phyloP scores from a whole-genome alignment of 1,139 yeast species.

The Kodamaea suecica region DNA sequence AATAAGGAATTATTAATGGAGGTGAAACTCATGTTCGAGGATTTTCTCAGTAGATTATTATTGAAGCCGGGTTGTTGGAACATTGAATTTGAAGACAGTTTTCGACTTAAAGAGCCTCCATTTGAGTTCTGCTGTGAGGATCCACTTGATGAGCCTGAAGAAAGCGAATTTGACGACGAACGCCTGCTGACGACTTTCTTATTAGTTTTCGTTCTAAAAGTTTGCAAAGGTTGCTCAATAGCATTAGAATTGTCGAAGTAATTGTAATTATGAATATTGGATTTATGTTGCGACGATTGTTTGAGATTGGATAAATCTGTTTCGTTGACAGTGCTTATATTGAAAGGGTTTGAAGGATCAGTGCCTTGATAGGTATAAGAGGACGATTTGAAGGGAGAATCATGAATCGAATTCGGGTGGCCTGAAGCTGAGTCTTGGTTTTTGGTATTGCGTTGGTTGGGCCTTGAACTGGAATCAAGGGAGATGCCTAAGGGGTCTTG shows the following conservation, averaged over 20 bases:
- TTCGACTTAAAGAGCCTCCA: constrained; percentile 4
- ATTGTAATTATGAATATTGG: too few species aligned
- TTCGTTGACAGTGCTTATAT: constrained; percentile 9
- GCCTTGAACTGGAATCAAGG: constrained; percentile 15
- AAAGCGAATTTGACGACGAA: constrained; percentile 16
- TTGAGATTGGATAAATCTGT: too few species aligned
- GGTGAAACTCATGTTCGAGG: constrained; percentile 24
- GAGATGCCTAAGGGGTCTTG: too few species aligned
- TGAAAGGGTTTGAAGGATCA: constrained; percentile 20
- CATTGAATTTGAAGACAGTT: constrained; percentile 6
- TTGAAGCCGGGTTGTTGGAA: constrained; percentile 6
- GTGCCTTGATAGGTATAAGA: background rate
- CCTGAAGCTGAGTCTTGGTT: too few species aligned
- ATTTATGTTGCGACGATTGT: too few species aligned
- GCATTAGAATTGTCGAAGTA: too few species aligned
- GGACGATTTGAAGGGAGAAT: too few species aligned
- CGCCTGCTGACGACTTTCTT: constrained; percentile 7
- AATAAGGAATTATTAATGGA: constrained; percentile 35
- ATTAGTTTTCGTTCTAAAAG: background rate
- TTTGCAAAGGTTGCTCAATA: background rate
- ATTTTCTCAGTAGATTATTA: constrained; percentile 6
- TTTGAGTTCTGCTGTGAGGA: background rate
- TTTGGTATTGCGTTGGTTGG: too few species aligned
- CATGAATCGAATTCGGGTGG: too few species aligned
- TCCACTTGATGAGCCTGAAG: background rate